A percentile compares a stretch with the other conserved stretches of the same genome.
Evolutionary conservation across 2,329 filamentous ascomycete genomes (phyloP).

Genomic region (Fusarium devonianum): DNA sequence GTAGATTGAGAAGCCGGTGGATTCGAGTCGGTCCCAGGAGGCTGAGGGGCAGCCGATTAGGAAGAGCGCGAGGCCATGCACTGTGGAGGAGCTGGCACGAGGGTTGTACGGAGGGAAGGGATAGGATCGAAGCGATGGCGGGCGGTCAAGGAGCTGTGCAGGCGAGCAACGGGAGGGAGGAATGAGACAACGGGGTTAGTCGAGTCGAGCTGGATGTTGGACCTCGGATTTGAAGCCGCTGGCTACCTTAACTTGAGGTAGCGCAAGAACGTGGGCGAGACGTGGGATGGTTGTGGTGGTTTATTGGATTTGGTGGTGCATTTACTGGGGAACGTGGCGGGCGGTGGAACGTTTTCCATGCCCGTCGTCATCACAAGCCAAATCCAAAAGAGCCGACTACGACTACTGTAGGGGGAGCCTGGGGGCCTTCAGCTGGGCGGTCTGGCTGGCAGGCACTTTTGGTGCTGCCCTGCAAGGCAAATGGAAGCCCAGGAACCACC

Average conservation of each 20-base stretch:
- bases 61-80: constrained; percentile 36
- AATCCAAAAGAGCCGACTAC: too few relatives aligned
- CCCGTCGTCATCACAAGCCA: constrained; percentile 37
- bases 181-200: constrained; percentile 11
- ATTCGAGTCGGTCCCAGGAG: constrained; percentile 14
- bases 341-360: constrained; percentile 21
- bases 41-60: constrained; percentile 38
- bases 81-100: constrained; percentile 5
- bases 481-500: neutral
- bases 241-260: constrained; percentile 9
- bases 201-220: constrained; percentile 1
- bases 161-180: constrained; percentile 12
- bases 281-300: constrained; percentile 19
- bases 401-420: neutral
- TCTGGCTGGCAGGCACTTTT: neutral
- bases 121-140: constrained; percentile 10
- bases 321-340: constrained; percentile 20
- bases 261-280: constrained; percentile 28
- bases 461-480: neutral
- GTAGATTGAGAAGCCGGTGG: neutral
- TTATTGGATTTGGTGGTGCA: constrained; percentile 8
- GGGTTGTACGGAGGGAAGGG: constrained; percentile 4
- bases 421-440: constrained; percentile 23
- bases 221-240: constrained; percentile 3
- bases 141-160: constrained; percentile 13